Evolutionary conservation across 2,329 filamentous ascomycete species (phyloP).

Genomic region (Sphaerulina musiva): DNA sequence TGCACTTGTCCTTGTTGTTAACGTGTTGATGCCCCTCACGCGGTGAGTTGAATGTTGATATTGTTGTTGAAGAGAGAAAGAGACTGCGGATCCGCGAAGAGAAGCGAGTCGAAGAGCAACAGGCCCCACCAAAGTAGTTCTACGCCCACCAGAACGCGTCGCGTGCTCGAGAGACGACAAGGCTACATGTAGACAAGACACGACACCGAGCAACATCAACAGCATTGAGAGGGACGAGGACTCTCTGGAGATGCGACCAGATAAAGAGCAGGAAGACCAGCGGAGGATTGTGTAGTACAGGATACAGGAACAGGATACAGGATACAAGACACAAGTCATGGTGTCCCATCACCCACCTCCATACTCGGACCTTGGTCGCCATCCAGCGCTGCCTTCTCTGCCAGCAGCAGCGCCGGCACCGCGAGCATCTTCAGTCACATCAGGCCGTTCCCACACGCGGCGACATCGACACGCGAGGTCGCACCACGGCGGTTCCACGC

Average conservation of each 20-base stretch:
- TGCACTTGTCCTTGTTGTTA: not conserved
- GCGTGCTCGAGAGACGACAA: not conserved
- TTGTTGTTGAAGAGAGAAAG: not conserved
- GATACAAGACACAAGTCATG: slow-evolving; percentile 12
- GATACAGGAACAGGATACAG: not conserved
- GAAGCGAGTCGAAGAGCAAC: not conserved
- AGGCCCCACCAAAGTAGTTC: not conserved
- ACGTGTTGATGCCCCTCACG: not conserved
- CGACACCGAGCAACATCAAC: not conserved
- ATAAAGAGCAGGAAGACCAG: not conserved
- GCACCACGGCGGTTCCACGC: slow-evolving; percentile 62
- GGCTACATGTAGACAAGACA: not conserved
- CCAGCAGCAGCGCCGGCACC: slow-evolving; percentile 3
- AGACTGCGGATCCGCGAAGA: not conserved
- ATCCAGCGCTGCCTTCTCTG: slow-evolving; percentile 7
- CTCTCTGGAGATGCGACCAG: not conserved
- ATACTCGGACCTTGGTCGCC: slow-evolving; percentile 20
- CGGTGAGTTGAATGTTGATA: not conserved
- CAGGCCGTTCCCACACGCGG: slow-evolving; percentile 51
- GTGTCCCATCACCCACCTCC: slow-evolving; percentile 25
- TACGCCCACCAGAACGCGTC: not conserved
- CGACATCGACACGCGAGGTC: slow-evolving; percentile 74
- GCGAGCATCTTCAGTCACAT: slow-evolving; percentile 49
- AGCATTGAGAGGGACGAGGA: not conserved
- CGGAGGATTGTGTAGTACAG: not conserved